Conservation (phyloP, 495 filamentous ascomycete genomes). For the Astrocystis sublimbata region DNA sequence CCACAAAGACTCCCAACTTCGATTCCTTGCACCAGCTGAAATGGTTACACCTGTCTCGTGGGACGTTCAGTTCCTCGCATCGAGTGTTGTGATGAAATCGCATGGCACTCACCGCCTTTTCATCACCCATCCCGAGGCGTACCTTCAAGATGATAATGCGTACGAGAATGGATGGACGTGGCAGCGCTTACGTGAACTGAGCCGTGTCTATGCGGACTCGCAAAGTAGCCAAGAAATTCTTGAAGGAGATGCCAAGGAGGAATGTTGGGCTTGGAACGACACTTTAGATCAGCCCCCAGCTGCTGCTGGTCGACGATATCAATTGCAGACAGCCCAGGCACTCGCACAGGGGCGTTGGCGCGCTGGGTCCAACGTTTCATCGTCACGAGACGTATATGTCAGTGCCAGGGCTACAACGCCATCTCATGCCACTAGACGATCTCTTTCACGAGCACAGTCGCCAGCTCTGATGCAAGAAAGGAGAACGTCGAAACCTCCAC, state of each 20-base stretch:
- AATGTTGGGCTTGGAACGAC: slow-evolving; percentile 53
- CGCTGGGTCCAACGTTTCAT: slow-evolving; percentile 35
- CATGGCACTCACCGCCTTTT: slow-evolving; percentile 60
- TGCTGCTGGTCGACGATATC: slow-evolving; percentile 32
- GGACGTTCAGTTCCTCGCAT: slow-evolving; percentile 64
- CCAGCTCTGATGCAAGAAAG: slow-evolving; percentile 41
- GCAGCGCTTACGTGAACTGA: slow-evolving; percentile 60
- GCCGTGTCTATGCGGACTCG: slow-evolving; percentile 52
- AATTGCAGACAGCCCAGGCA: slow-evolving; percentile 36
- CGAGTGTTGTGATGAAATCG: slow-evolving; percentile 64
- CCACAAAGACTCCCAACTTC: slow-evolving; percentile 64
- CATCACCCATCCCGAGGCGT: slow-evolving; percentile 65
- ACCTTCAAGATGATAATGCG: slow-evolving; percentile 55
- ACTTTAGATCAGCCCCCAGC: slow-evolving; percentile 51
- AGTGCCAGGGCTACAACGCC: slow-evolving; percentile 20
- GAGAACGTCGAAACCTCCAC: slow-evolving; percentile 42
- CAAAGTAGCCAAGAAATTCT: slow-evolving; percentile 45
- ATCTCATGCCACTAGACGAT: slow-evolving; percentile 32
- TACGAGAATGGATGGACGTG: slow-evolving; percentile 58
- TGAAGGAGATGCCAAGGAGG: slow-evolving; percentile 62
- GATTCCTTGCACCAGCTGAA: slow-evolving; percentile 64
- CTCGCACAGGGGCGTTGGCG: slow-evolving; percentile 36
- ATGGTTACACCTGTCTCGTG: slow-evolving; percentile 67
- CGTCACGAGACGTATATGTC: slow-evolving; percentile 36
- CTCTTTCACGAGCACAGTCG: slow-evolving; percentile 38